A percentile compares a stretch with the other conserved stretches of the same genome.
Evolutionary conservation across 495 filamentous ascomycete species (phyloP).

Genomic region (Penicillium malachiteum): DNA sequence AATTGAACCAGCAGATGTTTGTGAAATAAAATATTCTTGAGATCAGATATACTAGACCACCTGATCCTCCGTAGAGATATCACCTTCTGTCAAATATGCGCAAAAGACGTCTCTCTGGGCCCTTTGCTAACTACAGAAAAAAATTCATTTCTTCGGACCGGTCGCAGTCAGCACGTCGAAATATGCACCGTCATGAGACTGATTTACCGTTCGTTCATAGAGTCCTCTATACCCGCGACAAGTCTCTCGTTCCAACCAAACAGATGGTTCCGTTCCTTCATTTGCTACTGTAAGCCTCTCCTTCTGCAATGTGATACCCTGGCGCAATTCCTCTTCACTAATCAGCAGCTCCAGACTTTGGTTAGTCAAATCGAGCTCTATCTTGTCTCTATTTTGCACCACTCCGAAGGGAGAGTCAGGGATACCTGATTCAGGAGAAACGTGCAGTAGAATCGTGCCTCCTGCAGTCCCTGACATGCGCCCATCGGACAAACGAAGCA

Average conservation of each 20-base stretch:
- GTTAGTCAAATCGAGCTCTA: conserved; percentile 48
- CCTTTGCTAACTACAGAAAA: too few relatives aligned
- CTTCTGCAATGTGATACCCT: neutral
- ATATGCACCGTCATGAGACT: conserved; percentile 57
- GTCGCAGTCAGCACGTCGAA: conserved; percentile 57
- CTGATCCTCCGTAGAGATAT: too few relatives aligned
- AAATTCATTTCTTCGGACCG: neutral
- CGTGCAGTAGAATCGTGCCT: conserved; percentile 59
- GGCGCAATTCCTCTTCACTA: neutral
- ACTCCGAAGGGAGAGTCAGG: conserved; percentile 52
- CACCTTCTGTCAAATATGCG: too few relatives aligned
- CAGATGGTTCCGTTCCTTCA: neutral
- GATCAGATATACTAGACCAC: too few relatives aligned
- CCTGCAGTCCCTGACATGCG: conserved; percentile 64
- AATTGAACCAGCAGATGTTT: too few relatives aligned
- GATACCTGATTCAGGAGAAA: conserved; percentile 56
- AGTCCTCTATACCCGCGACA: conserved; percentile 56
- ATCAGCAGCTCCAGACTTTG: conserved; percentile 2
- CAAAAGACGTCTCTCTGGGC: too few relatives aligned
- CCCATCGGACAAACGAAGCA: conserved; percentile 61
- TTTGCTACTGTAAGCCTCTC: neutral
- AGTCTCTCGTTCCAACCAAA: conserved; percentile 30
- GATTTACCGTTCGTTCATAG: conserved; percentile 58
- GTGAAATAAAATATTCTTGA: too few relatives aligned
- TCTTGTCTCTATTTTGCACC: conserved; percentile 52